These are phyloP conservation scores for Cupressus sempervirens DNA, from an alignment of 75 land plant species.

Conservation along the genomic window DNA sequence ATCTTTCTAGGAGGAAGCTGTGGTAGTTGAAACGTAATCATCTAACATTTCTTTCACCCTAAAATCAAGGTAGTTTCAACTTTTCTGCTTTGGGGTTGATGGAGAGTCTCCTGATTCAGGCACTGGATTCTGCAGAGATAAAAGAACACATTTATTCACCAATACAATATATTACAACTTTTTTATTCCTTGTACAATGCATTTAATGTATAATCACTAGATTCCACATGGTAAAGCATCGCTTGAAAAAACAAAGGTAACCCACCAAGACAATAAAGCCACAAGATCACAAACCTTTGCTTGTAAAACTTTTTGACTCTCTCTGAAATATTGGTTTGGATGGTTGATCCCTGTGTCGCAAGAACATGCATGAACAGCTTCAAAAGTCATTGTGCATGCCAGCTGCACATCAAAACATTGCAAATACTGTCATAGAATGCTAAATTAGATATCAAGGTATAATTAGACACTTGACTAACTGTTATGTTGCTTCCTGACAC, in stretches of 20 bases:
- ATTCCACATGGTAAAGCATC: not conserved
- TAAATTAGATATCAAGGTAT: not conserved
- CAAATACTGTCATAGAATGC: not conserved
- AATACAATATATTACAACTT: not conserved
- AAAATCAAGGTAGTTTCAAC: not conserved
- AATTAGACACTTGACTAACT: not conserved
- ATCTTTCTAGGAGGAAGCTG: not conserved
- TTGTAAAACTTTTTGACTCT: constrained; percentile 70
- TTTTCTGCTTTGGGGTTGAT: constrained; percentile 3
- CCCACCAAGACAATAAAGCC: not conserved
- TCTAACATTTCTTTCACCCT: not conserved
- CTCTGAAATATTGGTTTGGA: constrained; percentile 87
- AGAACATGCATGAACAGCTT: constrained; percentile 69
- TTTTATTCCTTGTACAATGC: not conserved
- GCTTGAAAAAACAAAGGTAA: not conserved
- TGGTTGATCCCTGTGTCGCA: constrained; percentile 89
- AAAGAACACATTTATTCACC: not conserved
- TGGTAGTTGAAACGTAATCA: not conserved
- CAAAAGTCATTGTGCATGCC: constrained; percentile 90
- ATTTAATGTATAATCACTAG: not conserved
- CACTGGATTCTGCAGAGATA: constrained; percentile 3
- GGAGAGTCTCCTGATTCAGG: constrained; percentile 8
- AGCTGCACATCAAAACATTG: constrained; percentile 37
- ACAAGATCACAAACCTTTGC: constrained; percentile 22
- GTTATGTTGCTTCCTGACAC: not conserved